These are phyloP conservation scores for Eremothecium sinecaudum DNA, from an alignment of 1,139 yeast genomes.

Conservation along the genomic window DNA sequence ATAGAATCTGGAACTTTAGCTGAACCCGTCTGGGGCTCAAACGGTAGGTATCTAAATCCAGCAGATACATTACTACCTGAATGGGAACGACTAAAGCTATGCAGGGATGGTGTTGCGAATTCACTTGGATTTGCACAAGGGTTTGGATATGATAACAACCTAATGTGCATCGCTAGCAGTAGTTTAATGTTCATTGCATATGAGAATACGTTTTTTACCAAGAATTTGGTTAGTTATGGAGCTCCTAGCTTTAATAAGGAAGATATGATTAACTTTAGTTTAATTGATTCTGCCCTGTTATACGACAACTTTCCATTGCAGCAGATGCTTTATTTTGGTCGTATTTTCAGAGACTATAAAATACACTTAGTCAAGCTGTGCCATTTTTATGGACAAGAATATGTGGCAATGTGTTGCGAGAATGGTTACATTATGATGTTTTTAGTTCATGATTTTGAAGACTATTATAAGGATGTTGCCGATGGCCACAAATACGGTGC, in stretches of 20 bases:
- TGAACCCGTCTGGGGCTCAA: conserved; percentile 20
- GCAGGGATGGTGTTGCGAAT: conserved; percentile 8
- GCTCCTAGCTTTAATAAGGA: background rate
- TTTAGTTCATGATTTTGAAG: conserved; percentile 6
- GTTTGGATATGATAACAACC: conserved; percentile 2
- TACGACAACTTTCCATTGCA: conserved; percentile 1
- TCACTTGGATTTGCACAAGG: background rate
- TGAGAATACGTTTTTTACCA: background rate
- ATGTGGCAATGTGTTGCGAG: conserved; percentile 15
- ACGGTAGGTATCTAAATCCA: conserved; percentile 15
- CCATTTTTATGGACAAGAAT: conserved; percentile 12
- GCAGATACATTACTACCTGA: conserved; percentile 17
- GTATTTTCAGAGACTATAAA: background rate
- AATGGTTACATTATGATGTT: conserved; percentile 11
- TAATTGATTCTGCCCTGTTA: background rate
- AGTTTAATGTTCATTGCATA: background rate
- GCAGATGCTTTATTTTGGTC: background rate
- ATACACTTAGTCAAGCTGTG: conserved; percentile 15
- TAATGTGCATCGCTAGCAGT: background rate
- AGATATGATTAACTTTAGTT: background rate
- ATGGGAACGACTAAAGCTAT: conserved; percentile 14
- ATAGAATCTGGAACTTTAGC: background rate
- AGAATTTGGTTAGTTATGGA: background rate
- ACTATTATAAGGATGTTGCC: conserved; percentile 3
- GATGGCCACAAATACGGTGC: too few species aligned